Evolutionary conservation across 2,329 filamentous ascomycete genomes (phyloP), one percentile per base, ranked within the genome.

Genomic region (Paramyrothecium roridum): DNA sequence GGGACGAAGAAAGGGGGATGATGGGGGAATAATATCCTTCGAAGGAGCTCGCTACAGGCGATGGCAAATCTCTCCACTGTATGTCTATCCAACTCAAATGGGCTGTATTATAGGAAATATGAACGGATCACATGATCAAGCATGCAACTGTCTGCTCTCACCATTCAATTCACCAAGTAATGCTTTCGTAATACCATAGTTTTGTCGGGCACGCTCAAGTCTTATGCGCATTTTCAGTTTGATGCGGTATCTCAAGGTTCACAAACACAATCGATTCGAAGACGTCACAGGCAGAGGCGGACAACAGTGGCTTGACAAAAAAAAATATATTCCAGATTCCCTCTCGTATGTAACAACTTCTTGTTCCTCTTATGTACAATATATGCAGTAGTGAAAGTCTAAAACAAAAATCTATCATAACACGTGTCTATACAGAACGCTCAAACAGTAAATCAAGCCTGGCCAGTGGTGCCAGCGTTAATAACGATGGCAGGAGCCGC

Each of bases 61-160:
- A 57, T 37, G 56, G 52, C 60, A 55, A 61, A 67, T 77, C 72
- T 80, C 77, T 77, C 76, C 72, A 76, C 76, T 79, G 76, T 78
- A 77, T 72, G 66, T 67, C 63, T 69, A 68, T 40, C 26, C 37
- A 51, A 51, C 21, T 20, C 33, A 19, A 30, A 45, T 20, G 30
- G 26, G 45, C 45, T 47, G 51, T 47, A 51, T 33, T 13, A 51
- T 51, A 51, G 49, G 49, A 51, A 50, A 22, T 43, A 43, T 43
- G 37, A 43, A 43, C 4, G 37, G 4, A 43, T 43, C 13, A 13
- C 4, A 43, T 17, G n/a, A 19, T 6, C 37, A 13, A 19, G 6
- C 10, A 30, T 30, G 26, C 26, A 30, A 30, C 4, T 30, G 26
- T 30, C 26, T 10, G 10, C 26, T 30, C 26, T 30, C 10, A 30